Evolutionary conservation across 345 rosid species (phyloP), one percentile per base, ranked within the genome.

Genomic region (Limnanthes douglasii): DNA sequence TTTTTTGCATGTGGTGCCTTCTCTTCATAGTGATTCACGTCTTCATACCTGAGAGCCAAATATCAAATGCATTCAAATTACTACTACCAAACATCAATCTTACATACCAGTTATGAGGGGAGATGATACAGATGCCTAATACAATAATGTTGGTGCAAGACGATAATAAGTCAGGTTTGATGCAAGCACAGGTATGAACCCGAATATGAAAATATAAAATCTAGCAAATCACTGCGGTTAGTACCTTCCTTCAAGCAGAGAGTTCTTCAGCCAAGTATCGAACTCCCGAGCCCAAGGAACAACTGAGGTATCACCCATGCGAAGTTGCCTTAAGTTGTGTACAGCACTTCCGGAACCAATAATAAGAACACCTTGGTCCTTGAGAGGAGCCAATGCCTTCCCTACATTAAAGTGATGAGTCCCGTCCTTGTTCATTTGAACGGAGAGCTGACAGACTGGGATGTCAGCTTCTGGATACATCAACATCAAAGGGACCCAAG

Each of bases 381-480:
- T 74, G 31, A 90, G 70, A 27, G 86, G 72, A 22, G 86, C 75
- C 47, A 84, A 54, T 5, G 96, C 98, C 69, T 64, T 77, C 19
- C 98, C 98, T 69, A 90, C 41, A 46, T 84, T 80, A 56, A 72
- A 83, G 41, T 83, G 97, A 22, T 88, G 47, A 25, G 55, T 62
- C 15, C 66, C 95, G 28, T 55, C 78, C 34, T 50, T 54, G 0
- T 47, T 5, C 1, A 70, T 39, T 50, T 84, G 98, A 41, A 90
- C 57, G 4, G 98, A 90, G 41, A 90, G 85, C 47, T 90, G 96
- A 26, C 94, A 80, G 13, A 80, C 60, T 0, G 96, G 98, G 25
- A 80, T 69, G 36, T 84, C 69, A 1, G 77, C 86, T 40, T 80
- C 94, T 0, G 98, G 98, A 37, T 77, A 90, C 98, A 90, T 90